Conservation (phyloP, 495 filamentous ascomycete genomes). For the Echria macrotheca region DNA sequence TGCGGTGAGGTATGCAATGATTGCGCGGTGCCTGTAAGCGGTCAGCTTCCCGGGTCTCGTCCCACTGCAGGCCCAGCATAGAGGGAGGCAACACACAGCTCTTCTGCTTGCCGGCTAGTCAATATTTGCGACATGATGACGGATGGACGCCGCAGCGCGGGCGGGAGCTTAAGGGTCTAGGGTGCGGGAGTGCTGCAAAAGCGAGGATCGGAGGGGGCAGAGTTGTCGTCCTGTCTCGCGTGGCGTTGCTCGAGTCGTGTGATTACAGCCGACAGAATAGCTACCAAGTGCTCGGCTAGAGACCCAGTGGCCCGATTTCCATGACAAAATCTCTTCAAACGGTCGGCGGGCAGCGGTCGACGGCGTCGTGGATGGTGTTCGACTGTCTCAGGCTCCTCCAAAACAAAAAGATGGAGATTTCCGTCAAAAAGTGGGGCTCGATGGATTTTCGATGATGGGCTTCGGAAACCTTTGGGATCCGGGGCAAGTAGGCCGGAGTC, state of each 20-base stretch:
- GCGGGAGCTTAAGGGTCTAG: neutral
- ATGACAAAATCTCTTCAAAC: constrained; percentile 3
- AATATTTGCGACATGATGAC: constrained; percentile 67
- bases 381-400: constrained; percentile 6
- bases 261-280: too few relatives aligned
- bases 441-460: too few relatives aligned
- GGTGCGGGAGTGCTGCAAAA: too few relatives aligned
- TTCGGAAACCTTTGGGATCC: neutral
- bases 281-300: constrained; percentile 3
- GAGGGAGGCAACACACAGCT: constrained; percentile 77
- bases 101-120: constrained; percentile 75
- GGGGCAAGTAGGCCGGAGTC: neutral
- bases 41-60: constrained; percentile 4
- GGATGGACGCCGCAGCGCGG: constrained; percentile 13
- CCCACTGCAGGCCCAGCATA: too few relatives aligned
- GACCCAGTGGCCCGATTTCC: constrained; percentile 5
- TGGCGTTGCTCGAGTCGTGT: too few relatives aligned
- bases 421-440: constrained; percentile 8
- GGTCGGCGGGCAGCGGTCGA: neutral
- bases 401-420: neutral
- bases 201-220: neutral
- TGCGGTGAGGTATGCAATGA: constrained; percentile 82
- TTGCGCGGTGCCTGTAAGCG: constrained; percentile 71
- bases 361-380: constrained; percentile 1
- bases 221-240: neutral